A percentile compares a stretch with the other conserved stretches of the same genome.
Evolutionary conservation across 2,329 filamentous ascomycete genomes (phyloP).

Genomic region (Hirsutella thompsonii): DNA sequence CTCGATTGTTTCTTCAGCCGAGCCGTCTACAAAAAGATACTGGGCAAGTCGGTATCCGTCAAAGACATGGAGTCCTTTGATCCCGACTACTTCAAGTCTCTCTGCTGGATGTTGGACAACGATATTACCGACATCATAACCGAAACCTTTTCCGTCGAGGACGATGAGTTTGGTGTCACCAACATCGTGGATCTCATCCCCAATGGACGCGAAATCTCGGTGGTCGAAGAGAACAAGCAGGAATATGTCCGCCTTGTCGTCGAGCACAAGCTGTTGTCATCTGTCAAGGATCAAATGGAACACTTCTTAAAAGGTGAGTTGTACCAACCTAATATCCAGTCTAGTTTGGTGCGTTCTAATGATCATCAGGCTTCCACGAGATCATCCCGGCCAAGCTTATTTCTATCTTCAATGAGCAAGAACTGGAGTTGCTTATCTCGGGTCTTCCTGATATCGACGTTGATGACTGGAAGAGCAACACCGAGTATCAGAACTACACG

Average conservation of each 20-base stretch:
- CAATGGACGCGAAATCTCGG: slow-evolving; percentile 79
- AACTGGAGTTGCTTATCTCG: slow-evolving; percentile 90
- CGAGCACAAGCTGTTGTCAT: slow-evolving; percentile 82
- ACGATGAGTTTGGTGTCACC: slow-evolving; percentile 85
- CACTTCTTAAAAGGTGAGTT: slow-evolving; percentile 69
- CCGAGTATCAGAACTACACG: slow-evolving; percentile 96
- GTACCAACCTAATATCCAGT: neutral
- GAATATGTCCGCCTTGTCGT: slow-evolving; percentile 93
- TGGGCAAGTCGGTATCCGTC: slow-evolving; percentile 87
- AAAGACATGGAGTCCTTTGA: slow-evolving; percentile 99
- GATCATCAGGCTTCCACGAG: slow-evolving; percentile 70
- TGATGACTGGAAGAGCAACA: slow-evolving; percentile 98
- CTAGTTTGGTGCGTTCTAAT: neutral
- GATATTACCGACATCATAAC: slow-evolving; percentile 97
- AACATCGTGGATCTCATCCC: slow-evolving; percentile 77
- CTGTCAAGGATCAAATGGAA: slow-evolving; percentile 89
- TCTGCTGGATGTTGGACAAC: slow-evolving; percentile 97
- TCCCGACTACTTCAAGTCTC: slow-evolving; percentile 96
- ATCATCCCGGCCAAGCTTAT: slow-evolving; percentile 92
- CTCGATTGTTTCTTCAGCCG: slow-evolving; percentile 98
- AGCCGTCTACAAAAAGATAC: slow-evolving; percentile 94
- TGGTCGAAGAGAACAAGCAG: slow-evolving; percentile 97
- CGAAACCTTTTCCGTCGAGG: slow-evolving; percentile 89
- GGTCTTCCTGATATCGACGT: slow-evolving; percentile 94
- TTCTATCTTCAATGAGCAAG: slow-evolving; percentile 96